Conservation (phyloP, 202 grass and related monocot species). For the Hordeum pubiflorum region DNA sequence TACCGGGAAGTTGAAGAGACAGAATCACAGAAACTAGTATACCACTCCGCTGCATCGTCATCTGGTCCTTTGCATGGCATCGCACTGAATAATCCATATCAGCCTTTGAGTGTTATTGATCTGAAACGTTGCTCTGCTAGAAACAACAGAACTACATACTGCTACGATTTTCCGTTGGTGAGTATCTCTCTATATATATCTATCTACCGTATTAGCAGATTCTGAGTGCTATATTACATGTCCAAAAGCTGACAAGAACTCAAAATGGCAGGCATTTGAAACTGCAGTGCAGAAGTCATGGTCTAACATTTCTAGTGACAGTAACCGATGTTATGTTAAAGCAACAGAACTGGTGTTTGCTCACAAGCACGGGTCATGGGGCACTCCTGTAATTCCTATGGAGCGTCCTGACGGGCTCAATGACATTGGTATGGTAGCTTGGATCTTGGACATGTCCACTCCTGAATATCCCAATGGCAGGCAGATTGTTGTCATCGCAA, state of each 20-base stretch:
- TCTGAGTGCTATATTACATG: not conserved
- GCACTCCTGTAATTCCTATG: constrained; percentile 50
- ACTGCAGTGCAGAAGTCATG: constrained; percentile 53
- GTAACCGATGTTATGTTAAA: constrained; percentile 36
- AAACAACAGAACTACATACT: constrained; percentile 73
- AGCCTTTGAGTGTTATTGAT: constrained; percentile 59
- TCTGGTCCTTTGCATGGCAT: constrained; percentile 54
- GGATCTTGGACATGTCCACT: constrained; percentile 65
- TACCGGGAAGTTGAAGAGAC: constrained; percentile 54
- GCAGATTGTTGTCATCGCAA: constrained; percentile 68
- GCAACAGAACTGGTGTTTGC: constrained; percentile 55
- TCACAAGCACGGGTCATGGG: constrained; percentile 57
- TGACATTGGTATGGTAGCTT: constrained; percentile 72
- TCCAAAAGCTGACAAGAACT: constrained; percentile 10
- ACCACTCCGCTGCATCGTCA: constrained; percentile 33
- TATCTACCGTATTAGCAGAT: not conserved
- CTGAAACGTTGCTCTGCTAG: constrained; percentile 64
- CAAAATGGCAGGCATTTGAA: constrained; percentile 59
- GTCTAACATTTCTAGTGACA: constrained; percentile 22
- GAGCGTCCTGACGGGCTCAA: constrained; percentile 58
- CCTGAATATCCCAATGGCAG: constrained; percentile 68
- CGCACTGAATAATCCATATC: constrained; percentile 44
- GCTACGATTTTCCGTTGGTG: constrained; percentile 83
- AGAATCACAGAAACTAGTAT: constrained; percentile 48
- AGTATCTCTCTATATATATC: not conserved